phyloP scores from a whole-genome alignment of 139 green algal species.

The Ettlia oleoabundans region DNA sequence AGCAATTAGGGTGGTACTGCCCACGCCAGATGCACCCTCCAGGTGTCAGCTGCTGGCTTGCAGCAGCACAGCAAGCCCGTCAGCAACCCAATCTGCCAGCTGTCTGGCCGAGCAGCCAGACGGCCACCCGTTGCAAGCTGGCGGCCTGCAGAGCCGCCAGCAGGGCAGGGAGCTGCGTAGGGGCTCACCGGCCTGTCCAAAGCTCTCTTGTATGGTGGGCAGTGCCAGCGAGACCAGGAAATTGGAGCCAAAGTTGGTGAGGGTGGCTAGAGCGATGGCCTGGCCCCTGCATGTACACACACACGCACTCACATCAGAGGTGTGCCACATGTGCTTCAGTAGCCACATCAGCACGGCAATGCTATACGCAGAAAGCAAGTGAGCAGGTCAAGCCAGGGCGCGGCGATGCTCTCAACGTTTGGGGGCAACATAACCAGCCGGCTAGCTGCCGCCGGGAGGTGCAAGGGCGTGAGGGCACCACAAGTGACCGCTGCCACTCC shows the following conservation, averaged over 20 bases:
- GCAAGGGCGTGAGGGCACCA: too few relatives aligned
- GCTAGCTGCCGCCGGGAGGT: neutral
- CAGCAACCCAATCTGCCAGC: too few relatives aligned
- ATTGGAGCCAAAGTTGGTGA: slow-evolving; percentile 93
- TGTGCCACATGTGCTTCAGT: too few relatives aligned
- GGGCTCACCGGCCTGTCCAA: slow-evolving; percentile 63
- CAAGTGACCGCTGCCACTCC: too few relatives aligned
- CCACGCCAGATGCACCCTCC: too few relatives aligned
- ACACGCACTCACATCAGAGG: too few relatives aligned
- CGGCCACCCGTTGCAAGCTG: neutral
- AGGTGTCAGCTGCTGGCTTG: too few relatives aligned
- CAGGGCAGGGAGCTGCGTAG: too few relatives aligned
- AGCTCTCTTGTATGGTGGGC: slow-evolving; percentile 66
- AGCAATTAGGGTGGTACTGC: too few relatives aligned
- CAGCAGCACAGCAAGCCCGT: too few relatives aligned
- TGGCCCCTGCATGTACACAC: slow-evolving; percentile 62
- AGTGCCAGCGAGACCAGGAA: slow-evolving; percentile 80
- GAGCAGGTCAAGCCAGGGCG: neutral
- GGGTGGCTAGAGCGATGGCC: slow-evolving; percentile 84
- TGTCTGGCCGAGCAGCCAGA: neutral
- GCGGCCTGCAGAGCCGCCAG: neutral
- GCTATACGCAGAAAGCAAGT: neutral
- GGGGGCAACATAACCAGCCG: neutral
- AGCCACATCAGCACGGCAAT: neutral
- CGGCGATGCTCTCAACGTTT: neutral